Evolutionary conservation across 139 green algal genomes (phyloP).

Genomic region (Chlamydomonas applanata): DNA sequence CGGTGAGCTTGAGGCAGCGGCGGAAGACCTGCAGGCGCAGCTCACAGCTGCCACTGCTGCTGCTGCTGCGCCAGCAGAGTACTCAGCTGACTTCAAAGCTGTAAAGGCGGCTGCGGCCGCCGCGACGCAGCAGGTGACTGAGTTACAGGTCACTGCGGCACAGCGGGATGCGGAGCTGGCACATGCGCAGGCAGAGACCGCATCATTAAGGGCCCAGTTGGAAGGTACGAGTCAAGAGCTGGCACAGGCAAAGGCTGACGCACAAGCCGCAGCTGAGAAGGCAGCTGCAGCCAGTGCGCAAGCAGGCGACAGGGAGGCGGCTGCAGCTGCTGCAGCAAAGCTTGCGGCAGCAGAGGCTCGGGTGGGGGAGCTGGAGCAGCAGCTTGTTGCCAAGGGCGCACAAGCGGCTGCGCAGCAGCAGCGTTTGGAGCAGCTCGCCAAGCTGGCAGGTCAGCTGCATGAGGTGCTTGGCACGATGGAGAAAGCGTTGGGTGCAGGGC

Average conservation of each 20-base stretch:
- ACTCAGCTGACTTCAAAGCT: not conserved
- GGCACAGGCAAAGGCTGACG: no score
- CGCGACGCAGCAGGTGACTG: not conserved
- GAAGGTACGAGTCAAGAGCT: no score
- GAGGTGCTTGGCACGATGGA: no score
- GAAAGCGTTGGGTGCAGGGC: no score
- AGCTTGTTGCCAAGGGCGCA: no score
- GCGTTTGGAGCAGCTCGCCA: no score
- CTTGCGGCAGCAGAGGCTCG: not conserved
- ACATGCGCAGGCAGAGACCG: not conserved
- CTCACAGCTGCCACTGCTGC: conserved; percentile 10
- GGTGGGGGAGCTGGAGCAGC: not conserved
- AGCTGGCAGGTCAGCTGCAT: no score
- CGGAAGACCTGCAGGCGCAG: conserved; percentile 1
- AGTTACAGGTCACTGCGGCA: not conserved
- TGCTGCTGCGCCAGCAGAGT: conserved; percentile 3
- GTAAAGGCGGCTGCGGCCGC: not conserved
- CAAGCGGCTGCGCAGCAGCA: no score
- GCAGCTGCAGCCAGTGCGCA: no score
- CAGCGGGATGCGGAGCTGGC: not conserved
- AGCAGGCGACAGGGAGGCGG: not conserved
- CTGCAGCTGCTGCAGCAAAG: not conserved
- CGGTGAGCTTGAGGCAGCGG: conserved; percentile 2
- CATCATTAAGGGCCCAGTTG: no score
- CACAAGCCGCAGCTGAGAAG: no score